phyloP scores from a whole-genome alignment of 2,329 filamentous ascomycete genomes.

The Neonectria ditissima region DNA sequence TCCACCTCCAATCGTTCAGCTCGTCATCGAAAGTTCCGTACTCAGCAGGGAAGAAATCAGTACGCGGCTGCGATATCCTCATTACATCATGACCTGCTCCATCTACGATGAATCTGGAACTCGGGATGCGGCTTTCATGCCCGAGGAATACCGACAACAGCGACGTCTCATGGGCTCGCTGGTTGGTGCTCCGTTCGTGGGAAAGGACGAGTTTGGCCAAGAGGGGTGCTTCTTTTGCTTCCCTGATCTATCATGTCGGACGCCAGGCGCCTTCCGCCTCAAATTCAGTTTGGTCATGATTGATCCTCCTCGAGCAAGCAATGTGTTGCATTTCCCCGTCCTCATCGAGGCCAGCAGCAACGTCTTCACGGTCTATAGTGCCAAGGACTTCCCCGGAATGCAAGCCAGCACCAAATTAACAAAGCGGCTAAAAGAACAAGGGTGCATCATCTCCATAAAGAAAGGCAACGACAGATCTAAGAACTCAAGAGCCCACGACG shows the following conservation, averaged over 20 bases:
- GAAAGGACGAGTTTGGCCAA: slow-evolving; percentile 76
- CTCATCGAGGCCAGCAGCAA: slow-evolving; percentile 70
- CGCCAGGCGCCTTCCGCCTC: slow-evolving; percentile 79
- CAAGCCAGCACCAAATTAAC: slow-evolving; percentile 79
- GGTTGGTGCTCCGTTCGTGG: slow-evolving; percentile 81
- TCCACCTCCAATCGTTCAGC: slow-evolving; percentile 84
- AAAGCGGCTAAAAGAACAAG: slow-evolving; percentile 80
- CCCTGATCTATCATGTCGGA: slow-evolving; percentile 83
- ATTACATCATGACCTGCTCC: slow-evolving; percentile 80
- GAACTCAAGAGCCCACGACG: slow-evolving; percentile 53
- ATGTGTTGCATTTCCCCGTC: slow-evolving; percentile 59
- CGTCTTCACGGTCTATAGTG: slow-evolving; percentile 83
- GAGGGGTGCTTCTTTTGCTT: slow-evolving; percentile 91
- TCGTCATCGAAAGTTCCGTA: slow-evolving; percentile 71
- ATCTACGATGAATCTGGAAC: slow-evolving; percentile 78
- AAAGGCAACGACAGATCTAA: slow-evolving; percentile 79
- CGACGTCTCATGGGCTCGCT: slow-evolving; percentile 83
- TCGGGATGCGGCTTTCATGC: slow-evolving; percentile 77
- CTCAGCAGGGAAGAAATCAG: slow-evolving; percentile 66
- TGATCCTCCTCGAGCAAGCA: slow-evolving; percentile 68
- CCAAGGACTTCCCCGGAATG: slow-evolving; percentile 90
- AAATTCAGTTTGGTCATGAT: slow-evolving; percentile 80
- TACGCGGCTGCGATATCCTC: slow-evolving; percentile 67
- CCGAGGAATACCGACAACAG: slow-evolving; percentile 77
- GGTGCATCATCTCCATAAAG: slow-evolving; percentile 86